A percentile compares a stretch with the other conserved stretches of the same genome.
phyloP scores from a whole-genome alignment of 257 asterid genomes.

The Datura wrightii region DNA sequence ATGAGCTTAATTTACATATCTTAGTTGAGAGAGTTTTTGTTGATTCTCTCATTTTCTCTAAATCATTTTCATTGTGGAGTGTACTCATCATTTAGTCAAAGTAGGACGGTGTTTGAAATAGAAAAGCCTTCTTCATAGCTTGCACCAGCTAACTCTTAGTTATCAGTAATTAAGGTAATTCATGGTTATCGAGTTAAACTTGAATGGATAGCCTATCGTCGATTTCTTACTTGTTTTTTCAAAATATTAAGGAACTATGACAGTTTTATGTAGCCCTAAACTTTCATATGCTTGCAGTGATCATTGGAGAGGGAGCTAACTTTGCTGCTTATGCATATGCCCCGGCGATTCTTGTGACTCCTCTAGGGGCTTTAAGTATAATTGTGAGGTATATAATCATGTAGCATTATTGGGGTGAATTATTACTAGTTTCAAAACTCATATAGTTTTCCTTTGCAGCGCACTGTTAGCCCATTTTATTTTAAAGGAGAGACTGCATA shows the following conservation, averaged over 20 bases:
- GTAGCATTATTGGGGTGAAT: not conserved
- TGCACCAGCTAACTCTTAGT: no score
- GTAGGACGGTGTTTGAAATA: no score
- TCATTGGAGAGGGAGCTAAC: conserved; percentile 63
- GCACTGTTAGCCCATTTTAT: conserved; percentile 57
- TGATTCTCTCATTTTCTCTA: no score
- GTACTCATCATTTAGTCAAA: no score
- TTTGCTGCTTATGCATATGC: conserved; percentile 83
- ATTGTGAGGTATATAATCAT: conserved; percentile 22
- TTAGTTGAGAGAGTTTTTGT: no score
- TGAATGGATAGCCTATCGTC: not conserved
- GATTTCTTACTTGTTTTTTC: not conserved
- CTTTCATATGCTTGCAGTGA: conserved; percentile 50
- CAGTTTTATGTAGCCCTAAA: conserved; percentile 19
- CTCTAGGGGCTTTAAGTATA: conserved; percentile 58
- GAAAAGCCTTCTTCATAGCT: no score
- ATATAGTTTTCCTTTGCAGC: conserved; percentile 47
- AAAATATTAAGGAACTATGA: not conserved
- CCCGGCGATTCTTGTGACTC: conserved; percentile 77
- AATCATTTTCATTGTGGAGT: no score
- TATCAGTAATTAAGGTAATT: not conserved
- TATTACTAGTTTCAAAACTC: conserved; percentile 1
- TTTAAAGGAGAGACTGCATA: conserved; percentile 54
- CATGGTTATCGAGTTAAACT: not conserved
- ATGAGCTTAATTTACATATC: not conserved